Evolutionary conservation across 352 stramenopile species (phyloP).

Genomic region (Phytophthora sp.): DNA sequence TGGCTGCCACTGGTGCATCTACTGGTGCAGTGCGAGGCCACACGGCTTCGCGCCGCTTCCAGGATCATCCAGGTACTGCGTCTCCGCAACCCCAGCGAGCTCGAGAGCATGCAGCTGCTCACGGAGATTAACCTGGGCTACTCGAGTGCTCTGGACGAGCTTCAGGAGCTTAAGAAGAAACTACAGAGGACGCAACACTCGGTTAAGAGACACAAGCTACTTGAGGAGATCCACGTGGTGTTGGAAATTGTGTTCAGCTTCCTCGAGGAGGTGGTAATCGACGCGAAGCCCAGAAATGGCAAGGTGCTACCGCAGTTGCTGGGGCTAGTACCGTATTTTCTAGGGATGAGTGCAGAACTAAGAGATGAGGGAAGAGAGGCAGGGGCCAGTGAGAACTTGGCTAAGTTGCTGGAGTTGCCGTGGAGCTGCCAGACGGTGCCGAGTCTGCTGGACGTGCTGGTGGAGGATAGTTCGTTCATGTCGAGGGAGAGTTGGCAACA

Average conservation of each 20-base stretch:
- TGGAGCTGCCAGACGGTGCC: conserved; percentile 62
- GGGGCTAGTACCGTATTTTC: conserved; percentile 59
- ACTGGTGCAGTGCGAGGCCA: conserved; percentile 59
- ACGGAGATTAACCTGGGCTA: conserved; percentile 80
- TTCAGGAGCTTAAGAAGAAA: conserved; percentile 16
- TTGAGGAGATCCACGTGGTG: conserved; percentile 57
- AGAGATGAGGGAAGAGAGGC: neutral
- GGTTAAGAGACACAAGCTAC: conserved; percentile 31
- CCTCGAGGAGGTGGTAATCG: conserved; percentile 50
- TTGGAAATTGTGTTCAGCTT: conserved; percentile 65
- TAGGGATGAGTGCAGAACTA: conserved; percentile 53
- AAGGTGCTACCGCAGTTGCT: conserved; percentile 71
- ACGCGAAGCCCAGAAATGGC: conserved; percentile 14
- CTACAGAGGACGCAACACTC: conserved; percentile 1
- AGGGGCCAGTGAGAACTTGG: conserved; percentile 48
- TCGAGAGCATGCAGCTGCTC: conserved; percentile 79
- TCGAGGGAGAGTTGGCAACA: conserved; percentile 52
- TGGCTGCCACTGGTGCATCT: conserved; percentile 71
- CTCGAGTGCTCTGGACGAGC: conserved; percentile 49
- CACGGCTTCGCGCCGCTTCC: conserved; percentile 59
- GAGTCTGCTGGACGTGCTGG: conserved; percentile 64
- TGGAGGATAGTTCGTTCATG: conserved; percentile 55
- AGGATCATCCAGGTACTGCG: conserved; percentile 68
- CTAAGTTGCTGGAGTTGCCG: conserved; percentile 67
- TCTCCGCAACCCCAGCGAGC: conserved; percentile 57